Evolutionary conservation across 2,329 filamentous ascomycete genomes (phyloP).

Genomic region (Zelopaecilomyces penicillatus): DNA sequence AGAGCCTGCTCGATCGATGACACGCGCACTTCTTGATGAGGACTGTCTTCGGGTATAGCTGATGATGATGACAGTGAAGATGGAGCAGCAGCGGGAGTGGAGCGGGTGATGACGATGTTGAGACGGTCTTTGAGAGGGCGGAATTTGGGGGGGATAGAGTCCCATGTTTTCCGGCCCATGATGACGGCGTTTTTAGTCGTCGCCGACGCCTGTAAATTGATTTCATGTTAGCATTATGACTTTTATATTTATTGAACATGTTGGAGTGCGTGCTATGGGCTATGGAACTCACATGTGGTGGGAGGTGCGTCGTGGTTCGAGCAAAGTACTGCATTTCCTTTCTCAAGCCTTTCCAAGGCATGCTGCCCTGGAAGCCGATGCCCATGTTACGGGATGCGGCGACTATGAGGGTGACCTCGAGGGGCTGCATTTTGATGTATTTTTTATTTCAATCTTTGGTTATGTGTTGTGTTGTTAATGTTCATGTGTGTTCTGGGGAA

Average conservation of each 20-base stretch:
- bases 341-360: constrained; percentile 85
- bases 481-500: no score
- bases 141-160: constrained; percentile 72
- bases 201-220: constrained; percentile 19
- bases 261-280: background rate
- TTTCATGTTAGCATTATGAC: no score
- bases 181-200: constrained; percentile 64
- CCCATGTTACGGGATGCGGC: constrained; percentile 87
- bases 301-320: constrained; percentile 68
- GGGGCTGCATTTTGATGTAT: constrained; percentile 23
- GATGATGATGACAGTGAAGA: constrained; percentile 7
- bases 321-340: constrained; percentile 95
- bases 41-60: constrained; percentile 17
- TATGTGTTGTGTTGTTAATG: no score
- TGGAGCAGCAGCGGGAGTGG: constrained; percentile 20
- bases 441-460: no score
- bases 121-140: constrained; percentile 71
- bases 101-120: constrained; percentile 72
- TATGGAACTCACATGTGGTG: constrained; percentile 27
- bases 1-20: constrained; percentile 52
- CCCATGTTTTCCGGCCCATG: constrained; percentile 98
- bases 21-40: constrained; percentile 40
- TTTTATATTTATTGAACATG: no score
- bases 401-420: constrained; percentile 80
- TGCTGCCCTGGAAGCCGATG: constrained; percentile 68